phyloP scores from a whole-genome alignment of 768 basidiomycete species.

The Tricholoma saponaceum region DNA sequence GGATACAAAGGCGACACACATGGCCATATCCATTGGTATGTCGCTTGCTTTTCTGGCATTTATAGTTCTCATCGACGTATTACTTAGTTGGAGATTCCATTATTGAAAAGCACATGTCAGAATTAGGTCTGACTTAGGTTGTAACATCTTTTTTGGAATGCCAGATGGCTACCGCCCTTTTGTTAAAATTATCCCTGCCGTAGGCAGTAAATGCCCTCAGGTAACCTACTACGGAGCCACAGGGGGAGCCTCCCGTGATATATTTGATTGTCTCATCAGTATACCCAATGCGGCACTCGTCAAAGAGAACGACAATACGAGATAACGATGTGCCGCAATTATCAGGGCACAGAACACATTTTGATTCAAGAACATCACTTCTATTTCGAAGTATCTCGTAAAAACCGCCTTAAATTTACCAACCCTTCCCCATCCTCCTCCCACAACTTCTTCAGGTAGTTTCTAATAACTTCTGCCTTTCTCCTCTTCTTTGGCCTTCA shows the following conservation, averaged over 20 bases:
- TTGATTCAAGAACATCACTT: too few species aligned
- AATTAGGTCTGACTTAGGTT: conserved; percentile 33
- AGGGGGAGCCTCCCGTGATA: too few species aligned
- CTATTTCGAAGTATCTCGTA: neutral
- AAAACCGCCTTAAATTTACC: neutral
- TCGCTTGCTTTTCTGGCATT: conserved; percentile 5
- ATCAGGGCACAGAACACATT: too few species aligned
- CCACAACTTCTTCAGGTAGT: neutral
- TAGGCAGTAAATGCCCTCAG: too few species aligned
- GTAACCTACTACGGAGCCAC: too few species aligned
- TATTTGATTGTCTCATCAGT: too few species aligned
- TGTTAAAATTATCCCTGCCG: too few species aligned
- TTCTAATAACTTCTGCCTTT: neutral
- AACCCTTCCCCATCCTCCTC: neutral
- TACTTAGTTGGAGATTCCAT: conserved; percentile 56
- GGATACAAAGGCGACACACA: conserved; percentile 63
- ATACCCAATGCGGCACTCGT: too few species aligned
- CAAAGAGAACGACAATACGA: neutral
- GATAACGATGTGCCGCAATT: too few species aligned
- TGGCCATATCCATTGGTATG: conserved; percentile 57
- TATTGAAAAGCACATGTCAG: conserved; percentile 56
- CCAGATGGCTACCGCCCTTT: too few species aligned
- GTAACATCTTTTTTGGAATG: neutral
- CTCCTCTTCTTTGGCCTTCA: neutral
- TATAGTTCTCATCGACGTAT: neutral